These are phyloP conservation scores for Neurospora cerealis DNA, from an alignment of 495 filamentous ascomycete species.

Conservation along the genomic window DNA sequence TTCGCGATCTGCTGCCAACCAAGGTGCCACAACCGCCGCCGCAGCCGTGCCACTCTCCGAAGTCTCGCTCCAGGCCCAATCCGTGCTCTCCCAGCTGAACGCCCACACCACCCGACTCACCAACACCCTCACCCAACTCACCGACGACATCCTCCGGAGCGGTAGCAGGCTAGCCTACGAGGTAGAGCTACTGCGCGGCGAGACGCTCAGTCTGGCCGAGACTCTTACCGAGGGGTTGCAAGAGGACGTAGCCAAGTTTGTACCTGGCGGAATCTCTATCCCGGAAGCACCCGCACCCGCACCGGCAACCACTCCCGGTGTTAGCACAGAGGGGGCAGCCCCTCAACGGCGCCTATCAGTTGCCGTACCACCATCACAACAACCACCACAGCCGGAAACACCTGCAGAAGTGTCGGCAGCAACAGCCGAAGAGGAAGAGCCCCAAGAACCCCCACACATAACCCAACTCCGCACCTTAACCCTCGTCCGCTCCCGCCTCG, in stretches of 20 bases:
- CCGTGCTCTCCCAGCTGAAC: constrained; percentile 73
- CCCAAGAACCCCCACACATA: constrained; percentile 58
- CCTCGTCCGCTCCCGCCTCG: constrained; percentile 68
- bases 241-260: constrained; percentile 59
- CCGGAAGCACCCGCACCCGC: constrained; percentile 3
- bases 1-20: constrained; percentile 1
- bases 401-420: background rate
- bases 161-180: constrained; percentile 84
- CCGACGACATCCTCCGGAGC: constrained; percentile 86
- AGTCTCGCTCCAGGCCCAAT: constrained; percentile 71
- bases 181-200: constrained; percentile 84
- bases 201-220: constrained; percentile 68
- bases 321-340: background rate
- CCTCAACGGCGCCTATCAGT: constrained; percentile 22
- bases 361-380: constrained; percentile 7
- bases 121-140: constrained; percentile 74
- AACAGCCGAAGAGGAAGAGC: constrained; percentile 3
- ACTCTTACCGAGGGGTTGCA: constrained; percentile 60
- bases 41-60: constrained; percentile 59
- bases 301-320: background rate
- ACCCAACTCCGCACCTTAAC: constrained; percentile 70
- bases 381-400: constrained; percentile 2
- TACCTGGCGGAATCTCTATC: constrained; percentile 39
- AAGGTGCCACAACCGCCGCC: constrained; percentile 21
- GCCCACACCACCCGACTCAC: constrained; percentile 79